Conservation (phyloP, 2,329 filamentous ascomycete genomes). For the Coleophoma cylindrospora region DNA sequence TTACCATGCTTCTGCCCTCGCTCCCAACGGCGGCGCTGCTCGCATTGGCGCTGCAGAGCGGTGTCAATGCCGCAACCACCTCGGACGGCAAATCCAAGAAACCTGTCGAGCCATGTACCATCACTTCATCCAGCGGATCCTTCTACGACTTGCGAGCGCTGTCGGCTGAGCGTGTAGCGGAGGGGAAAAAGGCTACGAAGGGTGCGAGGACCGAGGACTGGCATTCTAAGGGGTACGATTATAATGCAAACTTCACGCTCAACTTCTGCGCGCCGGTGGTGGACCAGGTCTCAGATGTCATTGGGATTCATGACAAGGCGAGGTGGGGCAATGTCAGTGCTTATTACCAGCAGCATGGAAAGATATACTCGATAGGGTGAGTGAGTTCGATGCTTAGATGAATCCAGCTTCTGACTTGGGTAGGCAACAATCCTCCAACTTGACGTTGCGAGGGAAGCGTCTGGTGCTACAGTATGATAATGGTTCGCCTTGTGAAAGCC, state of each 20-base stretch:
- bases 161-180: conserved; percentile 17
- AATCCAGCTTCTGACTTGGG: not conserved
- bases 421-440: conserved; percentile 27
- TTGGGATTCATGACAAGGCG: conserved; percentile 52
- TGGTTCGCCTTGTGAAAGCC: conserved; percentile 66
- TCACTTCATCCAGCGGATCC: conserved; percentile 19
- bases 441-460: conserved; percentile 62
- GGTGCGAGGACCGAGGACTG: conserved; percentile 53
- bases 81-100: conserved; percentile 17
- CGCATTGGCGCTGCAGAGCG: conserved; percentile 18
- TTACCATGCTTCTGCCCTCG: conserved; percentile 20
- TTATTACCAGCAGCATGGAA: conserved; percentile 63
- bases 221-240: conserved; percentile 69
- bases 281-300: conserved; percentile 55
- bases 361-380: conserved; percentile 71
- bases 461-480: conserved; percentile 72
- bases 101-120: conserved; percentile 24
- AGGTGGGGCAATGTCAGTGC: conserved; percentile 73
- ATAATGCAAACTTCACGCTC: conserved; percentile 69
- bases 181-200: conserved; percentile 36
- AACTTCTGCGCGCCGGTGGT: conserved; percentile 79
- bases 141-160: conserved; percentile 28
- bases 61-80: conserved; percentile 14
- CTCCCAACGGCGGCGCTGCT: conserved; percentile 19
- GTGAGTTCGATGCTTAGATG: conserved; percentile 22